A percentile compares a stretch with the other conserved stretches of the same genome.
These are phyloP conservation scores for Auricularia cornea DNA, from an alignment of 768 basidiomycete genomes.

Conservation along the genomic window DNA sequence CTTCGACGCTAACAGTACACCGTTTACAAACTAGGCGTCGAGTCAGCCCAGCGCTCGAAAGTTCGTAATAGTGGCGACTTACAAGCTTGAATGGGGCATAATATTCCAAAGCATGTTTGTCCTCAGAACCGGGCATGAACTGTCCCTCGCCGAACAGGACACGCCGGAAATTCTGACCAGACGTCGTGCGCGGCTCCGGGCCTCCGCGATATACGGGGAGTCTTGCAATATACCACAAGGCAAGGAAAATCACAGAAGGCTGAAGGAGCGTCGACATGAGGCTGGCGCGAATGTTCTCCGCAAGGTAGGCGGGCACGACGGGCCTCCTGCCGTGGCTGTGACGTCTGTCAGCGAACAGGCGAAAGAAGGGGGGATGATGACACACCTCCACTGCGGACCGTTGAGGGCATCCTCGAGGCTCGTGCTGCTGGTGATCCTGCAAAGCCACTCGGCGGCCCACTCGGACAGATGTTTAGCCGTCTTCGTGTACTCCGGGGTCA, in stretches of 20 bases:
- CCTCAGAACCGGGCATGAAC: neutral
- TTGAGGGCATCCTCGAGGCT: constrained; percentile 44
- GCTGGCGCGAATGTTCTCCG: constrained; percentile 59
- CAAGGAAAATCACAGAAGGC: constrained; percentile 70
- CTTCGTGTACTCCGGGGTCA: constrained; percentile 43
- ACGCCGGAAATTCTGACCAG: neutral
- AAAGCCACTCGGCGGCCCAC: constrained; percentile 72
- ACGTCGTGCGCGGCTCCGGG: neutral
- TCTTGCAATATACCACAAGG: constrained; percentile 74
- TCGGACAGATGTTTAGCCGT: constrained; percentile 70
- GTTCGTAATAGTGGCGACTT: neutral
- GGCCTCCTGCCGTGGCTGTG: constrained; percentile 27
- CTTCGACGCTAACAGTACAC: neutral
- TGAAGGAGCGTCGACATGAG: constrained; percentile 72
- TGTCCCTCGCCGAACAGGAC: neutral
- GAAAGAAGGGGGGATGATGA: constrained; percentile 10
- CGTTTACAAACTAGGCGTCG: neutral
- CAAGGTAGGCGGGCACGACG: constrained; percentile 46
- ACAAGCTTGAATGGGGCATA: neutral
- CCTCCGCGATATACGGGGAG: constrained; percentile 61
- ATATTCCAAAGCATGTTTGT: neutral
- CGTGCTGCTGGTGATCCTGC: constrained; percentile 73
- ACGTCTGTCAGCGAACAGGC: constrained; percentile 2
- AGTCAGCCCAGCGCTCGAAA: neutral
- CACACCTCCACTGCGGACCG: constrained; percentile 32